A percentile compares a stretch with the other conserved stretches of the same genome.
Conservation (phyloP, 192 early-diverging fungal species). For the Rhizophagus sp. region DNA sequence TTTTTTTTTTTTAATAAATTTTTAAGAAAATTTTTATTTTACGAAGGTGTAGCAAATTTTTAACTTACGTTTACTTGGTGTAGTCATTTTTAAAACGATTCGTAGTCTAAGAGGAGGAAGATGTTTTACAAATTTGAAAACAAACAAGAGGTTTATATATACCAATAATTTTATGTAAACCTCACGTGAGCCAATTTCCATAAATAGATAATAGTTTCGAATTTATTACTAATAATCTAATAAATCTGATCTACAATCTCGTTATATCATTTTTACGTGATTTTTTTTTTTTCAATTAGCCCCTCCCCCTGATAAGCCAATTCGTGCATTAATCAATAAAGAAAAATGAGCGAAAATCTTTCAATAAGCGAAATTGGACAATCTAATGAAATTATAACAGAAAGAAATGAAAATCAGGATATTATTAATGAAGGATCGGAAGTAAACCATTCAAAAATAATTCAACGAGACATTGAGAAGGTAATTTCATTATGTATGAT, state of each 20-base stretch:
- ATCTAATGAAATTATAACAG: too few relatives aligned
- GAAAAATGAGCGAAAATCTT: too few relatives aligned
- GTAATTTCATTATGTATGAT: not conserved
- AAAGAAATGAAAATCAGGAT: not conserved
- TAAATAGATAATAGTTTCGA: too few relatives aligned
- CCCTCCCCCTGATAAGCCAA: too few relatives aligned
- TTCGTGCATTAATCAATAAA: too few relatives aligned
- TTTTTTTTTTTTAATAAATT: not conserved
- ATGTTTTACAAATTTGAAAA: not conserved
- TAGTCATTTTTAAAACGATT: slow-evolving; percentile 1
- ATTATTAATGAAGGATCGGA: not conserved
- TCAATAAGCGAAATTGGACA: too few relatives aligned
- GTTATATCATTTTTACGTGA: too few relatives aligned
- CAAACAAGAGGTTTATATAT: not conserved
- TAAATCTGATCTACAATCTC: too few relatives aligned
- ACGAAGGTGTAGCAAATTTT: not conserved
- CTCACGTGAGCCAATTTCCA: too few relatives aligned
- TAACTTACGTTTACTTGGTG: slow-evolving; percentile 27
- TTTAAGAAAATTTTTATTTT: not conserved
- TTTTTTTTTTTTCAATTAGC: too few relatives aligned
- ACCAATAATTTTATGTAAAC: not conserved
- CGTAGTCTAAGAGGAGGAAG: not conserved
- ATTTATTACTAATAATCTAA: too few relatives aligned
- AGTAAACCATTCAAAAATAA: not conserved
- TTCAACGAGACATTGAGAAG: slow-evolving; percentile 22